Evolutionary conservation across 768 basidiomycete species (phyloP).

Genomic region (Asterophora lycoperdoides): DNA sequence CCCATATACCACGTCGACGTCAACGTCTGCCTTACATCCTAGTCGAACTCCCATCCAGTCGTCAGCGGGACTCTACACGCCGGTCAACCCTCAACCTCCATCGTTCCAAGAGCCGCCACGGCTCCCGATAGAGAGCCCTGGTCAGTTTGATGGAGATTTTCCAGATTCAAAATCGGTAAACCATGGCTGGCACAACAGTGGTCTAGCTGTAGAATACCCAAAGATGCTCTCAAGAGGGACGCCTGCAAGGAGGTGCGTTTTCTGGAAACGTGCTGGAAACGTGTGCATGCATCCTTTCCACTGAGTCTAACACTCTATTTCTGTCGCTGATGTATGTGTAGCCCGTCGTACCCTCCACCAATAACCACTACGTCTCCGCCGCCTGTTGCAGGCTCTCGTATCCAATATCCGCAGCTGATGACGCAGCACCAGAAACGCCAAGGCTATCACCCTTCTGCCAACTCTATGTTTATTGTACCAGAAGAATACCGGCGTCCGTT

Average conservation of each 20-base stretch:
- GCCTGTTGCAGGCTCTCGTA: conserved; percentile 42
- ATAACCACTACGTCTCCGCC: conserved; percentile 70
- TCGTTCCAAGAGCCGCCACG: conserved; percentile 33
- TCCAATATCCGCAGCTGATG: conserved; percentile 73
- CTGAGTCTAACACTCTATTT: neutral
- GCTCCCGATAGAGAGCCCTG: conserved; percentile 67
- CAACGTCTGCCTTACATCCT: conserved; percentile 19
- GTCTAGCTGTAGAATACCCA: conserved; percentile 19
- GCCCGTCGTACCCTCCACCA: conserved; percentile 45
- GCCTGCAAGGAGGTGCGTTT: conserved; percentile 33
- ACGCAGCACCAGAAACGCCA: conserved; percentile 72
- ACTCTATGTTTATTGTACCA: conserved; percentile 61
- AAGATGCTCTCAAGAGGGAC: conserved; percentile 25
- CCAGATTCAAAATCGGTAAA: conserved; percentile 43
- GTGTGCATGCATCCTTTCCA: neutral
- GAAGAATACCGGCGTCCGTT: conserved; percentile 27
- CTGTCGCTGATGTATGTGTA: conserved; percentile 11
- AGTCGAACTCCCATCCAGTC: conserved; percentile 4
- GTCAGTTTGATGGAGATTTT: conserved; percentile 44
- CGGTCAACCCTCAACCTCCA: conserved; percentile 31
- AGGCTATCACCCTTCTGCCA: conserved; percentile 73
- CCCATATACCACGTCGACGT: conserved; percentile 13
- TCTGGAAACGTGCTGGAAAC: conserved; percentile 4
- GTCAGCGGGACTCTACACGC: conserved; percentile 22
- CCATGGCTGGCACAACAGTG: conserved; percentile 20